Evolutionary conservation across 352 stramenopile species (phyloP).

Genomic region (Elongisporangium anandrum): DNA sequence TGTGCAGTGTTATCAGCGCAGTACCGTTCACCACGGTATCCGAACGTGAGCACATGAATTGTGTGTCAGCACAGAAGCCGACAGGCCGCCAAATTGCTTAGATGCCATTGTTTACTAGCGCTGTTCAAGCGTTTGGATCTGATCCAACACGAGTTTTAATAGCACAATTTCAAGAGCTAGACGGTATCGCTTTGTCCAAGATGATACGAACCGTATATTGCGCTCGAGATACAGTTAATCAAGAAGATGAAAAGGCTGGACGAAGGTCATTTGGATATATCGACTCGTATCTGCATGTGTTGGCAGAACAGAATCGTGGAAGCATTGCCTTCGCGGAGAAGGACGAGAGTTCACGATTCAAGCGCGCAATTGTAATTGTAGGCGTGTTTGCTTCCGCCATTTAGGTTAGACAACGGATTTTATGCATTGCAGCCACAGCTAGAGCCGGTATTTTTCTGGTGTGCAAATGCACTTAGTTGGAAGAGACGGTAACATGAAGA

Average conservation of each 20-base stretch:
- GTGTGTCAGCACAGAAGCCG: constrained; percentile 11
- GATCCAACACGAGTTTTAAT: constrained; percentile 11
- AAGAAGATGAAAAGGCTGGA: not conserved
- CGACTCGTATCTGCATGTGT: not conserved
- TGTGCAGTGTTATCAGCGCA: constrained; percentile 22
- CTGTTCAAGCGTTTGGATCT: constrained; percentile 12
- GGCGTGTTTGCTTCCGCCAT: not conserved
- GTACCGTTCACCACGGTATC: no score
- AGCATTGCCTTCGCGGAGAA: not conserved
- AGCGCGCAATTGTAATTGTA: not conserved
- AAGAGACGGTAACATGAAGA: not conserved
- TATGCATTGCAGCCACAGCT: not conserved
- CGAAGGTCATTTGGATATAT: not conserved
- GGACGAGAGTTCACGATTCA: not conserved
- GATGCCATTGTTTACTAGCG: constrained; percentile 13
- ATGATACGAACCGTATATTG: constrained; percentile 24
- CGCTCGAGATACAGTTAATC: constrained; percentile 18
- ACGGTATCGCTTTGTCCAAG: constrained; percentile 18
- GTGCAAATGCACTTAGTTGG: not conserved
- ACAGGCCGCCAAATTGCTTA: constrained; percentile 20
- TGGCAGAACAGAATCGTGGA: not conserved
- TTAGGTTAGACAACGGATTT: not conserved
- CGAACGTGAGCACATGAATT: constrained; percentile 9
- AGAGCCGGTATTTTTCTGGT: not conserved
- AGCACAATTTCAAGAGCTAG: constrained; percentile 9